Evolutionary conservation across 2,329 filamentous ascomycete species (phyloP), one percentile per base, ranked within the genome.

Genomic region (Fusarium sacchari): DNA sequence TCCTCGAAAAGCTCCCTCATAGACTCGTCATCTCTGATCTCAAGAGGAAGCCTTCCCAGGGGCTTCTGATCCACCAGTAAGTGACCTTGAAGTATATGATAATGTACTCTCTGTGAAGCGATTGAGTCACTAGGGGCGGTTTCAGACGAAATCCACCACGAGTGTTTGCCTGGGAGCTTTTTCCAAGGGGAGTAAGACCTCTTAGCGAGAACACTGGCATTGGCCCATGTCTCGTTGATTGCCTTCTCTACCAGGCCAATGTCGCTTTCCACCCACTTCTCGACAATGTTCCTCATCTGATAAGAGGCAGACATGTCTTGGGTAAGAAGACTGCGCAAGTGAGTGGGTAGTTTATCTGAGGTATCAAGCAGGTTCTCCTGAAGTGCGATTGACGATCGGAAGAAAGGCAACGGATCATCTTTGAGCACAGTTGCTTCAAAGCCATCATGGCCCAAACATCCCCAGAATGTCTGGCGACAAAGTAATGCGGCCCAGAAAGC

Each of bases 401-500:
- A 72, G 47, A 77, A 80, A 8, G 61, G 42, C 7, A 37, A 32
- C 14, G 72, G 58, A 9, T 78, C 73, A 2, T 69, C 44, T 0
- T 40, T 13, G 15, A 36, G 18, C 20, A n/a, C 0, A 1, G 17
- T 22, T 8, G 1, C 7, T 9, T n/a, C 12, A 13, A 28, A 5
- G 0, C 34, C 11, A 3, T 24, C 36, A 50, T 71, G 65, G 2
- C 47, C 47, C 5, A 15, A 36, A 24, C 47, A 46, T 0, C 34
- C 58, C 58, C 58, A 63, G 39, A 82, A 84, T 1, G 83, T 85
- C 22, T 79, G 79, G 13, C 83, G 83, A 57, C 89, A 92, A 1
- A 92, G 80, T 1, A 93, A 68, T 0, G 90, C 86, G 0, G 89
- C 86, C 79, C 85, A 86, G 1, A 92, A 83, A 0, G 84, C 84